Evolutionary conservation across 768 basidiomycete species (phyloP), one percentile per base, ranked within the genome.

Genomic region (Leccinum variicolor): DNA sequence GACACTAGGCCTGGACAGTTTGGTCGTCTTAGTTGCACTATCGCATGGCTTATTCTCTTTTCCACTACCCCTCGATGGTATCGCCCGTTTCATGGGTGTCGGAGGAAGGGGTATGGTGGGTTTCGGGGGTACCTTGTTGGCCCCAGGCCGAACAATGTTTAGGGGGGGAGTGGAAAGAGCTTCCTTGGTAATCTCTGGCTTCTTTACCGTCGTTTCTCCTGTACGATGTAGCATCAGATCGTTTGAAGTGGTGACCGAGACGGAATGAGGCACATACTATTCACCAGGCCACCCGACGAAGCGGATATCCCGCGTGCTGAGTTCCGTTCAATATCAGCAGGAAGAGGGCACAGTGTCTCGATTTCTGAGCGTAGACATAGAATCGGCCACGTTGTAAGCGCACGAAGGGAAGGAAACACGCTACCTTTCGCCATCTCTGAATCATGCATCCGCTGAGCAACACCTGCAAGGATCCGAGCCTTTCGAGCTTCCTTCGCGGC

Each of bases 1-100:
- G 45, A 43, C 53, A 41, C 51, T 25, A 46, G 53, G 53, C 52
- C 50, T 54, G 56, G 50, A 33, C 46, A n/a, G 10, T 17, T 56
- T 36, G 31, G 39, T 8, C 48, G 54, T 58, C 57, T 33, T 50
- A 21, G 39, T 61, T 41, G 47, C 31, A 50, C 54, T 28, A 3
- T 45, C 47, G 47, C 45, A 41, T 36, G 54, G 2, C 21, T 29
- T 46, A 41, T 67, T 67, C 51, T 68, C 68, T 39, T 70, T 62
- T 23, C 50, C 50, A 50, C 46, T 54, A 28, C 51, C 29, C 11
- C 45, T 62, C 33, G 50, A n/a, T 17, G 39, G 25, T 43, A 46
- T 58, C n/a, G 9, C 3, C 53, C 54, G 54, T 26, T 19, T 55
- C 59, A 53, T 31, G 10, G 26, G 52, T 31, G 15, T 54, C 10